These are phyloP conservation scores for Sporothrix humicola DNA, from an alignment of 2,329 filamentous ascomycete genomes.

Conservation along the genomic window DNA sequence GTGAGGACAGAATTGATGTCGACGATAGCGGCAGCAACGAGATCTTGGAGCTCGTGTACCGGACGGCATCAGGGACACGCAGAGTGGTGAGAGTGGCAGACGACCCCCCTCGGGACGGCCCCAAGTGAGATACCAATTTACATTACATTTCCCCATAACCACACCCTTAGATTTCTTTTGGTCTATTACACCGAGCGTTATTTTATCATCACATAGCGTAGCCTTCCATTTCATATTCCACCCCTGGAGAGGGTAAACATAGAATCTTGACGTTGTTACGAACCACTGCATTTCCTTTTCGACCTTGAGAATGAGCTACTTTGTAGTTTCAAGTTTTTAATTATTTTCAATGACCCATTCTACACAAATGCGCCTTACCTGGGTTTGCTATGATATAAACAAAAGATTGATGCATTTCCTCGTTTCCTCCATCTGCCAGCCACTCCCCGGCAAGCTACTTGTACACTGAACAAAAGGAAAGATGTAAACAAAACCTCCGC, in stretches of 20 bases:
- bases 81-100: constrained; percentile 29
- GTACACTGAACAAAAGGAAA: constrained; percentile 25
- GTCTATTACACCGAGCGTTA: not conserved
- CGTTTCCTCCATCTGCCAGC: not conserved
- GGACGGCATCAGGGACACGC: constrained; percentile 36
- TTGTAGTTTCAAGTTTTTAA: not conserved
- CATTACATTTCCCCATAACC: not conserved
- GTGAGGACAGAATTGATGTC: not conserved
- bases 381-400: not conserved
- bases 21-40: constrained; percentile 26
- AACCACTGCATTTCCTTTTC: not conserved
- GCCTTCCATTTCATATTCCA: not conserved
- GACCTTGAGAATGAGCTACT: not conserved
- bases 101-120: not conserved
- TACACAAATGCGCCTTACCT: constrained; percentile 1
- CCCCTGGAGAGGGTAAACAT: not conserved
- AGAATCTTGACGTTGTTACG: not conserved
- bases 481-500: not conserved
- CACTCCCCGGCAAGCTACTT: constrained; percentile 10
- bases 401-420: constrained; percentile 18
- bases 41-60: constrained; percentile 35
- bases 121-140: not conserved
- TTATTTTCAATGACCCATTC: no score
- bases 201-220: not conserved
- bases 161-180: not conserved